Evolutionary conservation across 2,329 filamentous ascomycete genomes (phyloP).

Genomic region (Stagonosporopsis tanaceti): DNA sequence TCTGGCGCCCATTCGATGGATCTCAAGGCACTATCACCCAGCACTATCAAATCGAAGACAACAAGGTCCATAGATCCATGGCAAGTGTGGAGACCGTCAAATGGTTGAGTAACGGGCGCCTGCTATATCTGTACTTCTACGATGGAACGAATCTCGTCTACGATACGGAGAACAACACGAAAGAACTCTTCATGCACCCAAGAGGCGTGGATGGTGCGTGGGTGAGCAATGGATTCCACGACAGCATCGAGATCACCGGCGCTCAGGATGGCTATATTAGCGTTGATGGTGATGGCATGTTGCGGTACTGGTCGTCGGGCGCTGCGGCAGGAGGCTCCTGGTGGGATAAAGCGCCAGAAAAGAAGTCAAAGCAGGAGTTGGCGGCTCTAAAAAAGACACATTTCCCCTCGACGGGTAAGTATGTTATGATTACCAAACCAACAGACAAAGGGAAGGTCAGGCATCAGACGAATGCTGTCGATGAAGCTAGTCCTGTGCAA

Average conservation of each 20-base stretch:
- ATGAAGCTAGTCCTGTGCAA: background rate
- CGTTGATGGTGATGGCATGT: constrained; percentile 35
- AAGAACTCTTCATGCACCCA: constrained; percentile 38
- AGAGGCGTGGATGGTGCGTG: constrained; percentile 17
- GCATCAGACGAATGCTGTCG: background rate
- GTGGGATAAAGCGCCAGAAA: constrained; percentile 22
- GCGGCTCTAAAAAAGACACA: background rate
- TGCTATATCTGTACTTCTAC: constrained; percentile 25
- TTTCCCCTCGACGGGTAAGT: constrained; percentile 29
- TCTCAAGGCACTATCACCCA: constrained; percentile 27
- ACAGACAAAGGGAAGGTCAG: constrained; percentile 2
- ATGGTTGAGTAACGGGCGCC: constrained; percentile 32
- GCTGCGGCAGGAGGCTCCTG: constrained; percentile 19
- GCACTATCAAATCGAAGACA: constrained; percentile 27
- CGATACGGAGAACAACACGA: constrained; percentile 32
- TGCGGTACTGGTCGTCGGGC: constrained; percentile 33
- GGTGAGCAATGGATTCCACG: constrained; percentile 26
- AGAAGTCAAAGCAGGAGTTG: constrained; percentile 4
- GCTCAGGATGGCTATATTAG: constrained; percentile 30
- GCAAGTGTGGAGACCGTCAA: constrained; percentile 12
- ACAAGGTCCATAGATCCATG: constrained; percentile 12
- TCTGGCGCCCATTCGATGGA: constrained; percentile 37
- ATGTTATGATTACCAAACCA: constrained; percentile 29
- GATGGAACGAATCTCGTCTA: constrained; percentile 38
- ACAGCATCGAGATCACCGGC: constrained; percentile 15